Evolutionary conservation across 495 filamentous ascomycete genomes (phyloP), one percentile per base, ranked within the genome.

Genomic region (Antarctomyces pellizariae): DNA sequence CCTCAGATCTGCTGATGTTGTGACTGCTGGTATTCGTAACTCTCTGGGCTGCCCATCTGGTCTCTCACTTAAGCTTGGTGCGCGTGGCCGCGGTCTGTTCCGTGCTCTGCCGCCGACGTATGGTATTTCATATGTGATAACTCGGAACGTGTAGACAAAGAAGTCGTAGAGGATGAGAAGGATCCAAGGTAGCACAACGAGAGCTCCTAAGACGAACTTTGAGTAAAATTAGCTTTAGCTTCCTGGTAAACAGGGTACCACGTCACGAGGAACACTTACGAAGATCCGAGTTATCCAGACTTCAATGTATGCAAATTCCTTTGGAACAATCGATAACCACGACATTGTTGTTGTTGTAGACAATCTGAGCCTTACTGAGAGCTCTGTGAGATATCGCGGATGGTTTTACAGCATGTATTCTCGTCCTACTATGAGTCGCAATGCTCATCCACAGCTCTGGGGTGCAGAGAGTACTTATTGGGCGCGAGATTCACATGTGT

Each of bases 101-200:
- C 62, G 52, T 15, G 71, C 69, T 30, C 72, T 50, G 3, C 71
- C 71, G 1, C 72, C 72, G 15, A 72, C 33, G 22, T 54, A 43
- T 1, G 72, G 72, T 1, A 74, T 39, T 29, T 73, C 58, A 44
- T 67, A 67, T 16, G 52, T 46, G 4, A 58, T 34, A 14, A 61
- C 50, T 16, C 71, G 66, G 39, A 59, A 64, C 16, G 71, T 27
- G 38, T 75, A 82, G 10, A 78, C 53, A 14, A 61, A 35, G 12
- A 71, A 43, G 37, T 82, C 75, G 47, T 77, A 75, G 28, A 73
- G 25, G 27, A 82, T 42, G 17, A 78, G 44, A 0, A 64, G 41
- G 1, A 59, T 41, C 70, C 73, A 79, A 3, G 75, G 75, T 7
- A 59, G 54, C 30, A 80, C 65, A 4, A 61, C 67, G 14, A 76